Base-by-base conservation (phyloP, 257 asterid genomes). In the Nicotiana tomentosiformis region DNA sequence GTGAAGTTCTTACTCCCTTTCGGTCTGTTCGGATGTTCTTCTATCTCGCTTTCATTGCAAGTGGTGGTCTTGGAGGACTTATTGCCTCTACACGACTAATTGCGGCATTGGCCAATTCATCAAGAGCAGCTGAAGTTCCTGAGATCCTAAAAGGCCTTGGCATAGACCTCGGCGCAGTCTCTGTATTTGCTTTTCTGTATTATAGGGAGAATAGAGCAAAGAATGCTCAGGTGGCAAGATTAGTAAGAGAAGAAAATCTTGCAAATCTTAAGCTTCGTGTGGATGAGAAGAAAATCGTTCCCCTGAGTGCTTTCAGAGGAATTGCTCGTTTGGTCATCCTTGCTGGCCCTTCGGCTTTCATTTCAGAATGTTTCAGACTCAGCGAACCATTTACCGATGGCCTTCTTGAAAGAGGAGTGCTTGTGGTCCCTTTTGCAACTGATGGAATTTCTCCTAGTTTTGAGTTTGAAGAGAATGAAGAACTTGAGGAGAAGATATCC, bases 1-100 rank as follows among this genome's bases (percentile, higher is more conserved):
- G 99, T 66, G 99, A 95, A 89, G 99, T 94, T 78, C 97, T 95
- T 66, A 83, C 98, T 70, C 99, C 98, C 29, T 95, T 95, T 77
- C 96, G 99, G 23, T 87, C 99, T 20, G 91, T 93, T 78, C 92
- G 98, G 77, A 94, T 95, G 99, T 95, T 95, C 95, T 94, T 95
- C 83, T 94, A 95, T 77, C 61, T 94, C 65, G 97, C 97, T 74
- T 95, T 95, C 77, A 77, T 93, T 3, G 99, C 96, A 16, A 95
- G 99, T 58, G 99, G 90, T 68, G 88, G 91, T 37, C 93, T 95
- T 78, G 98, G 99, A 84, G 95, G 96, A 82, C 84, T 95, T 30
- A 93, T 95, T 85, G 94, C 99, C 81, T 30, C 88, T 70, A 78
- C 92, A 60, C 93, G 69, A 81, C 87, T 95, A 53, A 87, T 93